Base-by-base conservation (phyloP, 2,329 filamentous ascomycete species). In the Ambrosiella xylebori region DNA sequence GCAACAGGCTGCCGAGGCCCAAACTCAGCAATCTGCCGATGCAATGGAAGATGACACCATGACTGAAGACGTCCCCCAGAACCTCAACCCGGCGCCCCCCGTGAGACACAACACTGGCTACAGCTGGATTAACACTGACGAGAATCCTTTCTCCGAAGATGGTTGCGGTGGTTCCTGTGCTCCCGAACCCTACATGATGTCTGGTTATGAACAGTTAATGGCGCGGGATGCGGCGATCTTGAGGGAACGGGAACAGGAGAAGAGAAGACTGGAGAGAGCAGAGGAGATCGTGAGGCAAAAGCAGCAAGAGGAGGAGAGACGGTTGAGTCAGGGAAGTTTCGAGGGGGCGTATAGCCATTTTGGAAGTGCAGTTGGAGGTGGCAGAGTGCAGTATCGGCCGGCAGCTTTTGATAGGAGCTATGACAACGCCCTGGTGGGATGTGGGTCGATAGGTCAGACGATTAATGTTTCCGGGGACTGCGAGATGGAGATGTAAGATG, bases 101-200 rank as follows among this genome's bases (percentile, higher is more conserved):
- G 52, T 15, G 13, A 35, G 13, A 17, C 40, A 39, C 15, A 41
- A 41, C 15, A 40, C 15, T 11, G 37, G 38, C 35, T 39, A 39
- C 15, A 57, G 53, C 12, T 61, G 57, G 59, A 40, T 61, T 12
- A 54, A 53, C 53, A 50, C 57, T 4, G 57, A 55, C 8, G 52
- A 57, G 4, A 17, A 61, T 44, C 54, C 55, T 15, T 60, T 60
- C 37, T 36, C 54, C 41, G 55, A 60, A 41, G 79, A 82, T 63
- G 59, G 59, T 17, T 61, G 59, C 17, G 56, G 59, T 37, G 56
- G 56, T 36, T 67, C 65, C 62, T 68, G 51, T 3, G 75, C 79
- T 61, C 80, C 79, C 44, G 88, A 94, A 69, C 88, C 88, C 0
- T 95, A 95, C 69, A 94, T 95, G 79, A 69, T 79, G 53, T 84